Percentiles rank a stretch among this genome's conserved stretches.
Evolutionary conservation across 306 rosid genomes (phyloP).

Genomic region (Malus sylvestris): DNA sequence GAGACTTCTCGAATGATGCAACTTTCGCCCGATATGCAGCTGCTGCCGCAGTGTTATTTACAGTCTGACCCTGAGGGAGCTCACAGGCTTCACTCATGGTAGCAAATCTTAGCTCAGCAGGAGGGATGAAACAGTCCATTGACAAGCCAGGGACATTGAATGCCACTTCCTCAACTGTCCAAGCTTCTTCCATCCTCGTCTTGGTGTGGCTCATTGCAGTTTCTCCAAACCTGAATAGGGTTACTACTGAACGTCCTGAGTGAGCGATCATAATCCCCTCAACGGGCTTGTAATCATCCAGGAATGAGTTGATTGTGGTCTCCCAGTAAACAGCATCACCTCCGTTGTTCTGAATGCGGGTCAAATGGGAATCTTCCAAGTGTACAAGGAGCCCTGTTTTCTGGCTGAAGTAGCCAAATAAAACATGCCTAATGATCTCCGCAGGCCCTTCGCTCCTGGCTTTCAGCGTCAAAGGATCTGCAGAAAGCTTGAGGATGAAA

Average conservation of each 20-base stretch:
- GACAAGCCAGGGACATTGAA: conserved; percentile 96
- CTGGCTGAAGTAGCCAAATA: conserved; percentile 98
- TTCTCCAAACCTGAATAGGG: conserved; percentile 98
- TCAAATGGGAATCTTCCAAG: conserved; percentile 97
- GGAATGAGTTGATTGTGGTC: conserved; percentile 93
- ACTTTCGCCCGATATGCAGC: conserved; percentile 60
- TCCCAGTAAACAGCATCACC: conserved; percentile 99
- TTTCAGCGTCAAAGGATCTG: conserved; percentile 80
- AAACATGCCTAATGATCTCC: conserved; percentile 90
- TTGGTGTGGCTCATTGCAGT: conserved; percentile 98
- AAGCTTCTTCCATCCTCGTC: conserved; percentile 97
- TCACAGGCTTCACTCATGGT: conserved; percentile 80
- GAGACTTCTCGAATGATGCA: conserved; percentile 56
- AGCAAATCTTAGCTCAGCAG: conserved; percentile 87
- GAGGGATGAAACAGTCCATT: conserved; percentile 93
- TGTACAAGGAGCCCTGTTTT: conserved; percentile 90
- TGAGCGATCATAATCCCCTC: conserved; percentile 98
- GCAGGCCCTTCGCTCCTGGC: conserved; percentile 99
- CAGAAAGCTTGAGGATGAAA: conserved; percentile 91
- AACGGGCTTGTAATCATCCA: conserved; percentile 77
- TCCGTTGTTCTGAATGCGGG: conserved; percentile 94
- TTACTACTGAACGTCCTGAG: conserved; percentile 87
- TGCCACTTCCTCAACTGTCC: conserved; percentile 98
- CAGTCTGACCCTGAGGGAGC: conserved; percentile 59
- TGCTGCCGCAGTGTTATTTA: conserved; percentile 40